Evolutionary conservation across 2,329 filamentous ascomycete genomes (phyloP).

Genomic region (Hypoxylon sp.): DNA sequence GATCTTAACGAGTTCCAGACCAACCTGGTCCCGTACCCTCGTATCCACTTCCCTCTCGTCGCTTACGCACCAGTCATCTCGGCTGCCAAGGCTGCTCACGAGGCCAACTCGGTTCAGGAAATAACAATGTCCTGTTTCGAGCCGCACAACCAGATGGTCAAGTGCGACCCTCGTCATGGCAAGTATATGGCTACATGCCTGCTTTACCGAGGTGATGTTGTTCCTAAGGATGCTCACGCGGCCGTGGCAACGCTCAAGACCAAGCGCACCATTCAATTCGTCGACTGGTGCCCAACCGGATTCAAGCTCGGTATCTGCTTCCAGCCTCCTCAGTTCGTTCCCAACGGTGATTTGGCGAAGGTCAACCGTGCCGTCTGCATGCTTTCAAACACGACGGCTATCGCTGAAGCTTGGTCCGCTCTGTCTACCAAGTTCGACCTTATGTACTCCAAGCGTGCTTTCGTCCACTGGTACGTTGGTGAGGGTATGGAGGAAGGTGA

Average conservation of each 20-base stretch:
- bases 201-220: constrained; percentile 98
- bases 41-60: constrained; percentile 99
- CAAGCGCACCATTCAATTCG: constrained; percentile 99
- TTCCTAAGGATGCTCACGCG: constrained; percentile 93
- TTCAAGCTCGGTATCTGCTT: constrained; percentile 99
- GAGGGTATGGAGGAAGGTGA: constrained; percentile 99
- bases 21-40: constrained; percentile 98
- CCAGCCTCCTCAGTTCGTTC: constrained; percentile 95
- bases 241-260: constrained; percentile 98
- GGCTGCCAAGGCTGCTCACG: constrained; percentile 94
- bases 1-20: constrained; percentile 99
- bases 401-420: constrained; percentile 97
- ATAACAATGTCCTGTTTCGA: constrained; percentile 99
- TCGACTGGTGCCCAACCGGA: constrained; percentile 99
- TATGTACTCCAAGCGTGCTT: constrained; percentile 99
- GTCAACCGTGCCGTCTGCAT: constrained; percentile 99
- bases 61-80: constrained; percentile 96
- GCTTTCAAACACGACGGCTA: constrained; percentile 98
- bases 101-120: constrained; percentile 98
- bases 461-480: constrained; percentile 99
- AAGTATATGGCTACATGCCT: constrained; percentile 99
- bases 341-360: constrained; percentile 97
- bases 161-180: constrained; percentile 97
- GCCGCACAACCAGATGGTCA: constrained; percentile 99
- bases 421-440: constrained; percentile 99